Conservation (phyloP, 306 rosid species). For the Dryas octopetala region DNA sequence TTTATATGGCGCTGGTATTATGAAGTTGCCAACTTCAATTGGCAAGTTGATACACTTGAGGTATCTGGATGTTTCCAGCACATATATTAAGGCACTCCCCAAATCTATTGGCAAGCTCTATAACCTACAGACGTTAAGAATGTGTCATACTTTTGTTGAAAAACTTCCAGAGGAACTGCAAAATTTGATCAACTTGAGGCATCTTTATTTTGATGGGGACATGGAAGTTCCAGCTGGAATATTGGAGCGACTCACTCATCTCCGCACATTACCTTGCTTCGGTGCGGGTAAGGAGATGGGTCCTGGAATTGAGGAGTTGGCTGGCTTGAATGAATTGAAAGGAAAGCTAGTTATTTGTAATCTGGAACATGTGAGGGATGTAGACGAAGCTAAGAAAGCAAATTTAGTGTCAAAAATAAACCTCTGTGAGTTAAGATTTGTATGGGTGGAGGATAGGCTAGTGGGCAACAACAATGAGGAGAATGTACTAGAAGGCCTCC, state of each 20-base stretch:
- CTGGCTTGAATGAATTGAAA: not conserved
- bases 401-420: not conserved
- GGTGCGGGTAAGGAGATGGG: not conserved
- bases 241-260: not conserved
- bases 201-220: not conserved
- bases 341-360: not conserved
- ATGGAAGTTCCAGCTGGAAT: not conserved
- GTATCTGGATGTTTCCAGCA: not conserved
- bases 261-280: not conserved
- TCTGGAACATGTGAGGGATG: not conserved
- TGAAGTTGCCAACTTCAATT: constrained; percentile 11
- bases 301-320: not conserved
- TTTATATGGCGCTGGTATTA: not conserved
- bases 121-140: not conserved
- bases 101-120: constrained; percentile 14
- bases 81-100: not conserved
- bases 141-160: not conserved
- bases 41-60: constrained; percentile 10
- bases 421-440: not conserved
- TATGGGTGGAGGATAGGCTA: not conserved
- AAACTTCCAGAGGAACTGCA: not conserved
- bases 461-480: not conserved
- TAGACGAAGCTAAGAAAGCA: not conserved
- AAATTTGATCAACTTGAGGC: not conserved
- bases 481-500: not conserved